Conservation (phyloP, 495 filamentous ascomycete species). For the Penicillium diatomitis region DNA sequence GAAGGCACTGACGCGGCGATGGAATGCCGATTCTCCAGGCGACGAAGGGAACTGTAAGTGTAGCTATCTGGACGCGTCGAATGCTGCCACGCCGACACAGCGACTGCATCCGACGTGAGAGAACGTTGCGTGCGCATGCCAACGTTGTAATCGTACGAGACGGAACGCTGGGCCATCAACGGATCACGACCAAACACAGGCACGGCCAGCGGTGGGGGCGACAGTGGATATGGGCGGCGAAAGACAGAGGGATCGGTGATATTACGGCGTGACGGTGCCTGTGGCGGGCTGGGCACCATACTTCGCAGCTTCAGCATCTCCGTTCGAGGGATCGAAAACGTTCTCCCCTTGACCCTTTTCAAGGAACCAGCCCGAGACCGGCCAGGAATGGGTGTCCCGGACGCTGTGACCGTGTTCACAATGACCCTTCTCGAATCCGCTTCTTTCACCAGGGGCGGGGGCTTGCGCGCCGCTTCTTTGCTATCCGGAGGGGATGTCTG, state of each 20-base stretch:
- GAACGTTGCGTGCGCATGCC: slow-evolving; percentile 15
- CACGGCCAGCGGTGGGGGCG: slow-evolving; percentile 10
- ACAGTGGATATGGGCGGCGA: slow-evolving; percentile 20
- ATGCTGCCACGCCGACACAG: slow-evolving; percentile 19
- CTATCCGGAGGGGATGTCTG: background rate
- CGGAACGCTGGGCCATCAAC: slow-evolving; percentile 13
- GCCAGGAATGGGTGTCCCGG: slow-evolving; percentile 12
- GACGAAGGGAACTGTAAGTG: slow-evolving; percentile 23
- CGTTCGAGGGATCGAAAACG: slow-evolving; percentile 23
- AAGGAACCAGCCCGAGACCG: slow-evolving; percentile 20
- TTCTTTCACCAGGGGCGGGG: slow-evolving; percentile 18
- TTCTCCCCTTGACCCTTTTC: slow-evolving; percentile 27
- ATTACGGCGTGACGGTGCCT: slow-evolving; percentile 25
- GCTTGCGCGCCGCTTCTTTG: slow-evolving; percentile 9
- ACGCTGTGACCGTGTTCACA: slow-evolving; percentile 16
- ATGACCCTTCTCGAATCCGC: slow-evolving; percentile 16
- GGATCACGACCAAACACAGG: slow-evolving; percentile 4
- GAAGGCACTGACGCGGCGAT: slow-evolving; percentile 57
- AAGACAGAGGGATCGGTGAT: slow-evolving; percentile 36
- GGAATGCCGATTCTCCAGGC: slow-evolving; percentile 36
- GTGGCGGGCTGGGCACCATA: slow-evolving; percentile 13
- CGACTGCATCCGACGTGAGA: slow-evolving; percentile 23
- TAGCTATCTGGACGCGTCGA: slow-evolving; percentile 6
- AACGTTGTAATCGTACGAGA: slow-evolving; percentile 20
- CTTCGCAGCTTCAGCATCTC: slow-evolving; percentile 18